Evolutionary conservation across 805 yeast genomes (phyloP), one percentile per base, ranked within the genome.

Genomic region (Blastobotrys muscicola): DNA sequence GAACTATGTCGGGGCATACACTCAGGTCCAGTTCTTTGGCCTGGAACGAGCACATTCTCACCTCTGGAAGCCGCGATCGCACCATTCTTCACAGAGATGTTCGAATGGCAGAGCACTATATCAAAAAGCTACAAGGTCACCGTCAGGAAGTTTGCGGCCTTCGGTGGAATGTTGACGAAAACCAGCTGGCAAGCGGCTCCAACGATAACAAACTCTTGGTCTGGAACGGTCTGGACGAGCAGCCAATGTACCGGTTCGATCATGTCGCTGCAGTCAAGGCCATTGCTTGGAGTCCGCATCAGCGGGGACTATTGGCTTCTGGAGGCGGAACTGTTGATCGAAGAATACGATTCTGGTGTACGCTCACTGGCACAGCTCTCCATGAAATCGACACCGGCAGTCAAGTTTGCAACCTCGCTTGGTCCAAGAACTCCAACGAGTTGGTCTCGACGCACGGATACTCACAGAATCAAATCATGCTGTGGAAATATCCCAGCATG

Each of bases 241-340:
- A 70, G 43, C 97, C 98, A 2, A 60, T 85, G 26, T 75, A 80
- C 57, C 80, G 71, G 46, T 82, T 87, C 54, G 95, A 86, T 50
- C 97, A 92, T 60, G 77, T 75, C 12, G 97, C 97, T 1, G 98
- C 98, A 0, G 94, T 92, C 2, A 92, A 92, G 64, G 98, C 97
- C 0, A 73, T 92, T 42, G 85, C 95, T 1, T 92, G 98, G 98
- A 84, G 94, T 1, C 97, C 98, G 2, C 97, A 92, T 59, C 95
- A 86, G 59, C 69, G 97, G 44, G 97, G 97, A 1, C 72, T 89
- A 2, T 62, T 92, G 44, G 97, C 97, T 1, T 76, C 92, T 1
- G 98, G 98, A 11, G 98, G 98, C 13, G 98, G 98, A 32, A 87
- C 97, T 0, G 89, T 94, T 1, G 98, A 92, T 62, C 78, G 90